Conservation (phyloP, 1,139 yeast species). For the Magnusiomyces suaveolens region DNA sequence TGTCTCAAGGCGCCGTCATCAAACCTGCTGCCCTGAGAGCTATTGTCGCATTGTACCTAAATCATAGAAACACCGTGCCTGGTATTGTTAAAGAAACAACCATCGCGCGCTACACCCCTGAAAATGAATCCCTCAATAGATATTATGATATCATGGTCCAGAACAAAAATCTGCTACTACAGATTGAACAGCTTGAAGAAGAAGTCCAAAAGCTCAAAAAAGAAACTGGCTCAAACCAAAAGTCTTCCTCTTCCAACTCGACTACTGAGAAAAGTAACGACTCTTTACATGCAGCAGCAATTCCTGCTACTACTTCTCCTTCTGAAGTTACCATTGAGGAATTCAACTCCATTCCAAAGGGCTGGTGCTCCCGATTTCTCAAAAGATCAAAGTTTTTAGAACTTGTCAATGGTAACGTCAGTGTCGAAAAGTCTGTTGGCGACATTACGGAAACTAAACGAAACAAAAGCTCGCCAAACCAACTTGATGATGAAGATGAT, state of each 20-base stretch:
- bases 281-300: neutral
- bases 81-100: neutral
- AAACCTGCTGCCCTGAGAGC: slow-evolving; percentile 13
- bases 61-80: slow-evolving; percentile 2
- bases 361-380: slow-evolving; percentile 16
- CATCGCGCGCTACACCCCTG: neutral
- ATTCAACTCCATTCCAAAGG: slow-evolving; percentile 13
- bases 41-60: slow-evolving; percentile 13
- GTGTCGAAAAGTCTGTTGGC: neutral
- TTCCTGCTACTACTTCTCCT: neutral
- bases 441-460: too few species aligned
- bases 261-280: neutral
- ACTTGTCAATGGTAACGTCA: neutral
- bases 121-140: neutral
- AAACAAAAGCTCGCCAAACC: too few species aligned
- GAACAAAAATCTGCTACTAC: slow-evolving; percentile 10
- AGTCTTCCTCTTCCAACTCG: neutral
- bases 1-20: slow-evolving; percentile 15
- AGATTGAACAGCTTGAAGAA: slow-evolving; percentile 5
- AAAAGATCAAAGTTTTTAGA: slow-evolving; percentile 9
- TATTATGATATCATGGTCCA: slow-evolving; percentile 4
- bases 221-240: neutral
- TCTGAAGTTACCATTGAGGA: neutral
- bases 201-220: neutral
- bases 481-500: neutral